A percentile compares a stretch with the other conserved stretches of the same genome.
These are phyloP conservation scores for Mucor lusitanicus DNA, from an alignment of 371 early-diverging fungal species.

Conservation along the genomic window DNA sequence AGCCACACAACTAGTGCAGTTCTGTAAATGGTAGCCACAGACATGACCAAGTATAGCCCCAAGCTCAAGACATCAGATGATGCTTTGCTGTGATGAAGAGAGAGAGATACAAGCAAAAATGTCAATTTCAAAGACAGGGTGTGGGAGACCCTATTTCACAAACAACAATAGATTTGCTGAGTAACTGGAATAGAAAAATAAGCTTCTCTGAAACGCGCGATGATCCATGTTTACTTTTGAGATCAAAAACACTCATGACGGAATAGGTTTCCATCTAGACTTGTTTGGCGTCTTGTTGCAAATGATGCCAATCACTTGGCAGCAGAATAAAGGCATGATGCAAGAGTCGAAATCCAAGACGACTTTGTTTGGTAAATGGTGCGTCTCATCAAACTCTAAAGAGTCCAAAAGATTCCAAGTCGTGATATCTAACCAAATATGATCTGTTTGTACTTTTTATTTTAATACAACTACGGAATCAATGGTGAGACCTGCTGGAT, in stretches of 20 bases:
- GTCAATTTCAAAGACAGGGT: neutral
- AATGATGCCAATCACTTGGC: neutral
- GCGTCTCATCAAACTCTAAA: neutral
- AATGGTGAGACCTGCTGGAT: neutral
- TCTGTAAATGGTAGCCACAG: neutral
- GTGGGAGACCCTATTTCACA: neutral
- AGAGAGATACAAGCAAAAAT: neutral
- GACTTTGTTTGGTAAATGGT: neutral
- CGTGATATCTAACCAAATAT: constrained; percentile 12
- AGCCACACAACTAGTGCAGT: neutral
- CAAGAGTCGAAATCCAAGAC: neutral
- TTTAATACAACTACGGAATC: neutral
- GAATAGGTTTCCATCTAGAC: no score
- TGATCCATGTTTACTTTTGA: neutral
- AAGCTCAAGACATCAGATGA: no score
- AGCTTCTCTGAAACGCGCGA: neutral
- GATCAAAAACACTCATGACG: no score
- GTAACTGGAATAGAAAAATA: neutral
- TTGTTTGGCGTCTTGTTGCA: no score
- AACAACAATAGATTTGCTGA: neutral
- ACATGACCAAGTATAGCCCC: neutral
- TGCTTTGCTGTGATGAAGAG: neutral
- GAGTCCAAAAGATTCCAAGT: neutral
- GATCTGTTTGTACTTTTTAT: neutral
- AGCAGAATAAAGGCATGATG: neutral